Conservation (phyloP, 441 rosid species). For the Corymbia calophylla region DNA sequence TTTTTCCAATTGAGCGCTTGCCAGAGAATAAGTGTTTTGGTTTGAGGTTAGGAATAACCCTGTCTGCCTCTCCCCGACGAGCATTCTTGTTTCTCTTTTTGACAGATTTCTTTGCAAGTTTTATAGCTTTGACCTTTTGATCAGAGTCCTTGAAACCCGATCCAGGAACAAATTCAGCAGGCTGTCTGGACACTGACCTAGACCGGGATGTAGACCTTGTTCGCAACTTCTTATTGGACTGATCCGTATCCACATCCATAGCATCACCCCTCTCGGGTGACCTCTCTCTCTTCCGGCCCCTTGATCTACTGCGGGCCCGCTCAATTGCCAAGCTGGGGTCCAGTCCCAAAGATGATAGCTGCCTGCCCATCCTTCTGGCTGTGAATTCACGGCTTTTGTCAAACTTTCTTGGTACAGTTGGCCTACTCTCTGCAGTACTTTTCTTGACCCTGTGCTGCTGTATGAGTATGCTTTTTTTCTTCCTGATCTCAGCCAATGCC, state of each 20-base stretch:
- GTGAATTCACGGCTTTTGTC: slow-evolving; percentile 69
- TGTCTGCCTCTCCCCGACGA: slow-evolving; percentile 82
- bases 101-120: slow-evolving; percentile 42
- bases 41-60: slow-evolving; percentile 65
- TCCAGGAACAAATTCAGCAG: slow-evolving; percentile 69
- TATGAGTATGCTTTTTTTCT: slow-evolving; percentile 59
- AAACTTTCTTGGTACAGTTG: slow-evolving; percentile 69
- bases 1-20: slow-evolving; percentile 75
- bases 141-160: slow-evolving; percentile 80
- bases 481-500: slow-evolving; percentile 60
- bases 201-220: slow-evolving; percentile 41
- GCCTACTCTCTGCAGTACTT: slow-evolving; percentile 73
- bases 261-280: slow-evolving; percentile 42
- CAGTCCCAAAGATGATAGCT: slow-evolving; percentile 55
- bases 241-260: slow-evolving; percentile 62
- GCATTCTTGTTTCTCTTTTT: slow-evolving; percentile 87
- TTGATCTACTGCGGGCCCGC: slow-evolving; percentile 1
- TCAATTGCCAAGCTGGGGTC: slow-evolving; percentile 71
- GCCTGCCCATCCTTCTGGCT: slow-evolving; percentile 72
- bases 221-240: slow-evolving; percentile 46
- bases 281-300: slow-evolving; percentile 78
- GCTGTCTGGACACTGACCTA: slow-evolving; percentile 45
- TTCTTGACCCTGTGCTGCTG: slow-evolving; percentile 84
- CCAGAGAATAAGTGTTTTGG: slow-evolving; percentile 89
- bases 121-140: slow-evolving; percentile 58